Base-by-base conservation (phyloP, 2,329 filamentous ascomycete species). In the Trichothecium roseum region DNA sequence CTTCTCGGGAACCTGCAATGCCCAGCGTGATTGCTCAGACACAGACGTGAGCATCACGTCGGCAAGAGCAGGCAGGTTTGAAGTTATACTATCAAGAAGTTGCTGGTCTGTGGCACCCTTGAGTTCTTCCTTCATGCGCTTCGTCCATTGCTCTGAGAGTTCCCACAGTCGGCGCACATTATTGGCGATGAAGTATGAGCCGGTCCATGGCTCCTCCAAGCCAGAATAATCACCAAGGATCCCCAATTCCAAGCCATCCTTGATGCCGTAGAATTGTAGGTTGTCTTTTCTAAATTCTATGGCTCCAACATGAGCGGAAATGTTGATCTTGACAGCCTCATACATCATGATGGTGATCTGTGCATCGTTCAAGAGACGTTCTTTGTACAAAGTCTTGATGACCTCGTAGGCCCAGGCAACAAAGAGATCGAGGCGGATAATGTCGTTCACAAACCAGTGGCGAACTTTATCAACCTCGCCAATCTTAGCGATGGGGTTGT, bases 191-290 rank as follows among this genome's bases (percentile, higher is more conserved):
- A 68, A 74, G 30, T 63, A 57, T 44, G 72, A 76, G 13, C 84
- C 87, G 1, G 88, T 95, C 91, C 91, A 98, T 30, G 88, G 83
- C 40, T 84, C 78, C 0, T 81, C 74, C 8, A 95, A 66, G 9
- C 69, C 74, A 15, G 78, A 69, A 49, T 86, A 88, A 30, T 74
- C 72, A 13, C 69, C 62, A 8, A 84, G 57, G 17, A 85, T 72
- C 6, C 81, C 80, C 43, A 80, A 64, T 33, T 76, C 66, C 22
- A 91, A 56, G 43, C 87, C 82, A 13, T 72, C 62, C 14, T 71
- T 68, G 4, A 95, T 68, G 3, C 85, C 86, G 52, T 94, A 96
- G 4, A 75, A 59, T 3, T 64, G 60, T 10, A 81, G 66, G 46
- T 89, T 81, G 26, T 74, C 69, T 41, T 72, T 65, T 28, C 91